Evolutionary conservation across 805 yeast species (phyloP), one percentile per base, ranked within the genome.

Genomic region (Lipomyces yamanashiensis): DNA sequence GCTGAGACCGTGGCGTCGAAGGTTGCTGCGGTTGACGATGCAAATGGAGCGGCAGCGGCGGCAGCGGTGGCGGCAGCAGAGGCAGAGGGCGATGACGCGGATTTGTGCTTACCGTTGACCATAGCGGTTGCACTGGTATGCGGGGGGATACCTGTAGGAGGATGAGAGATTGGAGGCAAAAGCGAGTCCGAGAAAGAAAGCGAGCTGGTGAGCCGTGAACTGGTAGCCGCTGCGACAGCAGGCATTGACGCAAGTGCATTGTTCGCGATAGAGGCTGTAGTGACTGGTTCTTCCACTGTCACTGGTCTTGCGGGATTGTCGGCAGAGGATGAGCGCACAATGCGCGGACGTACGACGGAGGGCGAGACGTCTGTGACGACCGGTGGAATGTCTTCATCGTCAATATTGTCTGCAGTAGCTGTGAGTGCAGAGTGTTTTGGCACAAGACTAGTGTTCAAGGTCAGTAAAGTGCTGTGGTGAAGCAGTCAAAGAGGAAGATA

Each of bases 1-100:
- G 62, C 53, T 2, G 62, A 59, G 8, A 58, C 55, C 7, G 63
- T 45, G 21, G 58, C 66, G 36, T 54, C 62, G 13, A 64, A 48
- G 17, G 59, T 54, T 7, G 66, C 66, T 8, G 68, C 66, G 12
- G 68, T 64, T 3, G 68, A 64, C 10, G 60, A 58, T 12, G 68
- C 66, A 13, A 54, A 43, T 5, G 66, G 61, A 7, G 67, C 67
- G 43, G 56, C 54, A 5, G 67, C 64, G 17, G 63, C 66, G 6
- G 68, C 68, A 34, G 65, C 66, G 36, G 63, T 40, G 1, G 68
- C 68, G 17, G 68, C 66, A 15, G 66, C 62, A 13, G 67, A 53
- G 4, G 63, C 63, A 3, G 62, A 12, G 1, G 61, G 37, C 7
- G 52, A n/a, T 15, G 60, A 33, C 1, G 34, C 37, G 12, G 61